Base-by-base conservation (phyloP, 2,329 filamentous ascomycete genomes). In the Aspergillus brunneoviolaceus region DNA sequence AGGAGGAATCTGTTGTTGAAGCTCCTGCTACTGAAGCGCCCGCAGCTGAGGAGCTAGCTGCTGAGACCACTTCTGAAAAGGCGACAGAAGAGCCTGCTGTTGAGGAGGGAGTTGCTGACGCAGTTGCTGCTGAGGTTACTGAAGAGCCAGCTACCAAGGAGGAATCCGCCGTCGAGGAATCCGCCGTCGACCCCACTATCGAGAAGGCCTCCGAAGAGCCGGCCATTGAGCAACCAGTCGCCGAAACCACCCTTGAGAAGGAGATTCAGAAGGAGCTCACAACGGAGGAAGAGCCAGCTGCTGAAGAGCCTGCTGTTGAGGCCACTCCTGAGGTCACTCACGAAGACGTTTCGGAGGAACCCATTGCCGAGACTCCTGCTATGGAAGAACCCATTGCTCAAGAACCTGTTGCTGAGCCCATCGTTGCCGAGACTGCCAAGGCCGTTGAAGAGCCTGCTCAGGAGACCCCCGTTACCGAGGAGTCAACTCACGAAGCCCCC, bases 101-200 rank as follows among this genome's bases (percentile, higher is more conserved):
- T 12, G 58, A 60, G 47, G 35, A 33, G 14, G 23, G 49, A 25
- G 50, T 35, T 23, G 47, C 11, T 25, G 58, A 55, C 21, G 49
- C 55, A 11, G 45, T 50, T 39, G 51, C 29, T 27, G 23, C 12
- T 2, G 51, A 59, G 27, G 33, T 35, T 16, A 27, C 27, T 27
- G 5, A 25, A 25, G 52, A 62, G 21, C 55, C 19, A 23, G 51
- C 57, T 6, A 49, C 49, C 12, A 47, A 21, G 11, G 50, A 60
- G 19, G 62, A 60, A 47, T 21, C 59, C 49, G 57, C 19, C n/a
- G 50, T 27, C 29, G 57, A 60, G 53, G 62, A 62, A 42, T 6
- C 55, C 5, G 23, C 47, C 4, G 42, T 14, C 33, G 31, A 57
- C 33, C 9, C 35, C 12, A 31, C 16, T 10, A 19, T n/a, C 16